Percentiles rank a stretch among this genome's conserved stretches.
Conservation (phyloP, 2,329 filamentous ascomycete species). For the Aspergillus persii region DNA sequence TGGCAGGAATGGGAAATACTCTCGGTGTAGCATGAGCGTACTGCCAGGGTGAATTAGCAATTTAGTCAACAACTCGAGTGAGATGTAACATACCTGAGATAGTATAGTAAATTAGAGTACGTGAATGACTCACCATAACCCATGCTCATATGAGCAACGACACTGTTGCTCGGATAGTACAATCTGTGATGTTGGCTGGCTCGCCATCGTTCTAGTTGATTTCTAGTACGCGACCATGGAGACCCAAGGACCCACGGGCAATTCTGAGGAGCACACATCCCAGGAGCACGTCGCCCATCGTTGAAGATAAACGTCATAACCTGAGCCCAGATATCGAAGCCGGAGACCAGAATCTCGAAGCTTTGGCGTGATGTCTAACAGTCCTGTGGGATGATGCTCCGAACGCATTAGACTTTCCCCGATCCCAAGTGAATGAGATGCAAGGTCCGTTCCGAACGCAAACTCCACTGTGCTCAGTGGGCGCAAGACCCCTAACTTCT, state of each 20-base stretch:
- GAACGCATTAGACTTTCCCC: neutral
- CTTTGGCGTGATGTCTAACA: slow-evolving; percentile 1
- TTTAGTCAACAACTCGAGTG: too few species aligned
- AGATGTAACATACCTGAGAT: neutral
- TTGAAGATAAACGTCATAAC: slow-evolving; percentile 7
- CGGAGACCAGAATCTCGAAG: slow-evolving; percentile 1
- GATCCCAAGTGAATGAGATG: neutral
- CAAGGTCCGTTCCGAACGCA: neutral
- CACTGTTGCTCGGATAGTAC: neutral
- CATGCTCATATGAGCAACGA: slow-evolving; percentile 1
- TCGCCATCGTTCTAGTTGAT: neutral
- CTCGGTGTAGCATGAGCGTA: slow-evolving; percentile 4
- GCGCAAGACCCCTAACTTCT: neutral
- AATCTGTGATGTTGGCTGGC: neutral
- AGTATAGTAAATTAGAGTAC: slow-evolving; percentile 2
- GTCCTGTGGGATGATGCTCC: neutral
- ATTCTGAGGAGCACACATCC: slow-evolving; percentile 3
- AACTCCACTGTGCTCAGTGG: neutral
- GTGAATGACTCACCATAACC: slow-evolving; percentile 2
- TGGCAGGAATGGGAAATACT: slow-evolving; percentile 2
- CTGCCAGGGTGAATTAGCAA: neutral
- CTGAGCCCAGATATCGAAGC: slow-evolving; percentile 3
- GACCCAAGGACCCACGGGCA: slow-evolving; percentile 1
- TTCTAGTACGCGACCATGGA: neutral
- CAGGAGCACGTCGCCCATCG: neutral